Evolutionary conservation across 768 basidiomycete species (phyloP).

Genomic region (Amyloporia xantha): DNA sequence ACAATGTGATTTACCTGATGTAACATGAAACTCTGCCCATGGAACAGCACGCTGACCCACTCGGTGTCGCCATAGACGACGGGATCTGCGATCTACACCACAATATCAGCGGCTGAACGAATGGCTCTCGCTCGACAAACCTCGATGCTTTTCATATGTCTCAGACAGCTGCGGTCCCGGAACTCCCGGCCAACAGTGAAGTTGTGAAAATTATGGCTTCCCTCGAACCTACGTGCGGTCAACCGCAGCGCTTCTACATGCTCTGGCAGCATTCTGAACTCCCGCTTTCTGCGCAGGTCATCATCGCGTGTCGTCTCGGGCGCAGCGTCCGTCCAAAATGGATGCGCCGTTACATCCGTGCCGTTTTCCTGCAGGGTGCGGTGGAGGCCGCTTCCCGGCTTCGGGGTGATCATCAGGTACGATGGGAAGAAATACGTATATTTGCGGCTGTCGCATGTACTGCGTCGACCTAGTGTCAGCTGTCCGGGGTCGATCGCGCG

Average conservation of each 20-base stretch:
- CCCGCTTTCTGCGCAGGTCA: slow-evolving; percentile 59
- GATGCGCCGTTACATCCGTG: slow-evolving; percentile 28
- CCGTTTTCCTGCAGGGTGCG: slow-evolving; percentile 33
- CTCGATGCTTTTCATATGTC: slow-evolving; percentile 86
- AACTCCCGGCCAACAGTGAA: slow-evolving; percentile 89
- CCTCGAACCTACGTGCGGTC: slow-evolving; percentile 61
- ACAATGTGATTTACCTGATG: slow-evolving; percentile 65
- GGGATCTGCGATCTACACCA: slow-evolving; percentile 81
- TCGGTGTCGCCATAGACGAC: slow-evolving; percentile 86
- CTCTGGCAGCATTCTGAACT: slow-evolving; percentile 56
- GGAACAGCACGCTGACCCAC: slow-evolving; percentile 90
- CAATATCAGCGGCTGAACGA: slow-evolving; percentile 68
- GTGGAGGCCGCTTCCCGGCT: slow-evolving; percentile 60
- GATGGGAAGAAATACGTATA: slow-evolving; percentile 98
- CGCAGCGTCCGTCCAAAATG: slow-evolving; percentile 54
- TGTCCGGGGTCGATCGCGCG: background rate
- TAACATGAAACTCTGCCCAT: slow-evolving; percentile 98
- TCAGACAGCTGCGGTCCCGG: slow-evolving; percentile 70
- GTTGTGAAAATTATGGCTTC: slow-evolving; percentile 97
- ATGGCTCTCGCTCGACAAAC: slow-evolving; percentile 30
- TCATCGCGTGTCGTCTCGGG: slow-evolving; percentile 39
- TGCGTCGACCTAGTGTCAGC: slow-evolving; percentile 26
- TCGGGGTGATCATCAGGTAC: slow-evolving; percentile 87
- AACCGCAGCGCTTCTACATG: slow-evolving; percentile 52
- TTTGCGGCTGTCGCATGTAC: slow-evolving; percentile 89